A percentile compares a stretch with the other conserved stretches of the same genome.
phyloP scores from a whole-genome alignment of 2,329 filamentous ascomycete genomes.

The Exophiala mesophila region DNA sequence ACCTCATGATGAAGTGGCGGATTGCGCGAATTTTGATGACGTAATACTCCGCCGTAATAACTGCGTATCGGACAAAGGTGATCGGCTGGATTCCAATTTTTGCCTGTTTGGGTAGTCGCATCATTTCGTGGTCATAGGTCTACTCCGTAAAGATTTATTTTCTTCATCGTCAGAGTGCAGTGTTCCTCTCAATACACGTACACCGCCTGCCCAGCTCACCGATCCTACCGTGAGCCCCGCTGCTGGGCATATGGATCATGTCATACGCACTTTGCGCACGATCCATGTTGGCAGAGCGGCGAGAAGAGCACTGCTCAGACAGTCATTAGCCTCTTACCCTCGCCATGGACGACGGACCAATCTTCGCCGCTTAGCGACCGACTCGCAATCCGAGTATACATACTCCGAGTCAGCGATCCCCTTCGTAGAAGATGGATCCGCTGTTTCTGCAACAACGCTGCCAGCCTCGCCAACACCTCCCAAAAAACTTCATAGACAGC shows the following conservation, averaged over 20 bases:
- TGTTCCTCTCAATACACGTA: no score
- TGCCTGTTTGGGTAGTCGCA: no score
- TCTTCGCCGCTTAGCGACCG: not conserved
- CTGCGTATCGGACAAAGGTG: no score
- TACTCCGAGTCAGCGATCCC: not conserved
- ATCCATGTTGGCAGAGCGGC: not conserved
- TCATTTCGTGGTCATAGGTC: no score
- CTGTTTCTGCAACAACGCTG: not conserved
- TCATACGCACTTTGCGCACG: not conserved
- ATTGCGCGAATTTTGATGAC: no score
- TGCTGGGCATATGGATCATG: not conserved
- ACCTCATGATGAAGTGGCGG: no score
- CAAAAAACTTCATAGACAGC: not conserved
- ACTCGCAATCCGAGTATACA: not conserved
- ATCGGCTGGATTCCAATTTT: no score
- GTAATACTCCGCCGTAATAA: no score
- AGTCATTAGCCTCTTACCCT: not conserved
- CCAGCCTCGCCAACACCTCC: not conserved
- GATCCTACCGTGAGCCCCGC: no score
- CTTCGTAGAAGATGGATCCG: not conserved
- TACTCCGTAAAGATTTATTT: no score
- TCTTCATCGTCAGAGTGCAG: no score
- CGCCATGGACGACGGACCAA: not conserved
- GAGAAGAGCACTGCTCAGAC: not conserved
- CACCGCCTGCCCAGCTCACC: no score